These are phyloP conservation scores for Ustilago loliicola DNA, from an alignment of 1,284 basidiomycete species.

Conservation along the genomic window DNA sequence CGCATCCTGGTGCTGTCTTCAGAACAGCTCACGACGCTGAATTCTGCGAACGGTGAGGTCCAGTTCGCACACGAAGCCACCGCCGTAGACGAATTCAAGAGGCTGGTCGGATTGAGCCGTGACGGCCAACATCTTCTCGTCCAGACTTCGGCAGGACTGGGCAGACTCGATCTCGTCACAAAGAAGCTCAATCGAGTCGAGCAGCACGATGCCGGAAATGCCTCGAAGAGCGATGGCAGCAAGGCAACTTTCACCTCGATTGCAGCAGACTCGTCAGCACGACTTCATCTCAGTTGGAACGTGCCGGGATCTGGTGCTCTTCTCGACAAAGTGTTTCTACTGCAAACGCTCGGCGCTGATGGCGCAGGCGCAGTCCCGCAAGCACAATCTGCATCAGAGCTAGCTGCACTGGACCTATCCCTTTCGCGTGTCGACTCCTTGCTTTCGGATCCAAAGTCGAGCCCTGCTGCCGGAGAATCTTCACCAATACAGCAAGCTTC, in stretches of 20 bases:
- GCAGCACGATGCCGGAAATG: conserved; percentile 5
- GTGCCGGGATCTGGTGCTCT: conserved; percentile 23
- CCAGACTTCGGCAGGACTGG: conserved; percentile 14
- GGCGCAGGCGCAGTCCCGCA: neutral
- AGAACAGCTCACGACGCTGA: conserved; percentile 3
- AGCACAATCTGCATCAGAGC: conserved; percentile 4
- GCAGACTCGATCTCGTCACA: conserved; percentile 13
- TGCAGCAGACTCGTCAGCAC: neutral
- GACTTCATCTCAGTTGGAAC: conserved; percentile 33
- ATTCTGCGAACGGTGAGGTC: neutral
- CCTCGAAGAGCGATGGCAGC: neutral
- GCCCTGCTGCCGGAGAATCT: neutral
- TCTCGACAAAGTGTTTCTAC: conserved; percentile 31
- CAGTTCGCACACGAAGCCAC: conserved; percentile 12
- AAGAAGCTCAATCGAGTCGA: neutral
- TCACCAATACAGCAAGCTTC: neutral
- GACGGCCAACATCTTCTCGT: conserved; percentile 24
- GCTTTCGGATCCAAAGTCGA: conserved; percentile 5
- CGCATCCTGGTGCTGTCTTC: conserved; percentile 13
- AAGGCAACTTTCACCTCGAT: neutral
- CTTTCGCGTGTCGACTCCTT: conserved; percentile 18
- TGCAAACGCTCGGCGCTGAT: conserved; percentile 11
- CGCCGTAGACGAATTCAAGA: conserved; percentile 6
- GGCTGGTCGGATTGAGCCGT: conserved; percentile 24
- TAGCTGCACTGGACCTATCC: conserved; percentile 24